A percentile compares a stretch with the other conserved stretches of the same genome.
Conservation (phyloP, 2,329 filamentous ascomycete species). For the Alternaria sp. region DNA sequence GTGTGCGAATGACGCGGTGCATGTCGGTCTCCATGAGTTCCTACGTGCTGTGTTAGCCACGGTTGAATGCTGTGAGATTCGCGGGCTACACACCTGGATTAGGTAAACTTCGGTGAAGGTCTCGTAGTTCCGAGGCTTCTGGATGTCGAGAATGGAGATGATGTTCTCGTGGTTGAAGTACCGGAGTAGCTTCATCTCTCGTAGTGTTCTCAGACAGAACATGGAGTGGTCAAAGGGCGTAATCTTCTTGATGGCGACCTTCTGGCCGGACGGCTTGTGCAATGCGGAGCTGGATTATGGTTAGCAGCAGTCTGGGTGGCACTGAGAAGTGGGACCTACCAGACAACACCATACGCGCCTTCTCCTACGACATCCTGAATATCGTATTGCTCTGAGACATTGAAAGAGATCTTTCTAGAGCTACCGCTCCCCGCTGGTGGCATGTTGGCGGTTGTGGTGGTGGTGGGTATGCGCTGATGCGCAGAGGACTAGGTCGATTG, state of each 20-base stretch:
- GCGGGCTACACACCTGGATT: conserved; percentile 74
- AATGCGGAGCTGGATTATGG: conserved; percentile 77
- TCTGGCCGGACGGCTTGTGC: conserved; percentile 97
- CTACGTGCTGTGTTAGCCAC: conserved; percentile 56
- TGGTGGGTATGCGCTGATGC: conserved; percentile 28
- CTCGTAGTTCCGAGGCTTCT: conserved; percentile 96
- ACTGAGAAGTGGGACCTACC: conserved; percentile 66
- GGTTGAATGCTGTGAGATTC: background rate
- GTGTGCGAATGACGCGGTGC: conserved; percentile 98
- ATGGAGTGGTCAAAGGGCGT: conserved; percentile 99
- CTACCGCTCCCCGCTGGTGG: conserved; percentile 56
- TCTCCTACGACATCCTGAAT: conserved; percentile 99
- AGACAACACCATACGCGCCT: conserved; percentile 97
- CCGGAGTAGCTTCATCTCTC: conserved; percentile 98
- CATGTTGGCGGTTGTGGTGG: conserved; percentile 40
- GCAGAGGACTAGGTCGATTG: conserved; percentile 22
- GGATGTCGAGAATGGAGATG: conserved; percentile 98
- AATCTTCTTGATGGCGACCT: conserved; percentile 99
- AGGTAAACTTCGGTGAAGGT: conserved; percentile 97
- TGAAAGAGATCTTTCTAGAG: conserved; percentile 97
- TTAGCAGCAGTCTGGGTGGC: conserved; percentile 26
- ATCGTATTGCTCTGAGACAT: conserved; percentile 99
- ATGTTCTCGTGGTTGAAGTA: conserved; percentile 99
- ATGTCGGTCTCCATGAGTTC: conserved; percentile 99
- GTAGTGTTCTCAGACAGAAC: conserved; percentile 95